phyloP scores from a whole-genome alignment of 257 asterid genomes.

The Gentiana dahurica region DNA sequence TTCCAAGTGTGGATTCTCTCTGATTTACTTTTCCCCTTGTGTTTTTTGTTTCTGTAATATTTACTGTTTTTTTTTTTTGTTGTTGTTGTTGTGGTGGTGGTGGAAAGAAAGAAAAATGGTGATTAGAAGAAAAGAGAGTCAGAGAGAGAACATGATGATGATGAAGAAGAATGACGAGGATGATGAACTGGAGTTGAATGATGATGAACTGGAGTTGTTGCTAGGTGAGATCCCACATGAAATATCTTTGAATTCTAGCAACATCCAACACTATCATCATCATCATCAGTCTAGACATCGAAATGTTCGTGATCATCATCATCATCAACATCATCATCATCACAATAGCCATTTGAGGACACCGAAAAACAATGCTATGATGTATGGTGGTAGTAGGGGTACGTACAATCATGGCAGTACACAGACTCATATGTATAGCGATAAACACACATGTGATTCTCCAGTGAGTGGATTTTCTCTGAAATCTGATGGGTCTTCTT shows the following conservation, averaged over 20 bases:
- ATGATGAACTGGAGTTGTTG: constrained; percentile 66
- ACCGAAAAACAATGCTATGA: constrained; percentile 17
- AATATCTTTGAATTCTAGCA: constrained; percentile 37
- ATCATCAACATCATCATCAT: constrained; percentile 13
- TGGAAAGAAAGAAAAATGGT: no score
- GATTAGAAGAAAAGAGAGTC: background rate
- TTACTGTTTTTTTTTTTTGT: background rate
- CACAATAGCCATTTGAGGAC: constrained; percentile 10
- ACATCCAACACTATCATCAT: constrained; percentile 24
- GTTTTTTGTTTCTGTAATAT: constrained; percentile 2
- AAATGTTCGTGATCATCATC: constrained; percentile 24
- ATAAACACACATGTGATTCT: constrained; percentile 34
- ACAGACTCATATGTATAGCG: constrained; percentile 12
- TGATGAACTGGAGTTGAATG: constrained; percentile 35
- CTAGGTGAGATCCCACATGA: constrained; percentile 87
- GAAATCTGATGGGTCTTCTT: constrained; percentile 53
- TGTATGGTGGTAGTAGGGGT: constrained; percentile 16
- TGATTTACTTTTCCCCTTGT: constrained; percentile 18
- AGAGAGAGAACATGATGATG: constrained; percentile 13
- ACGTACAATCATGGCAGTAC: constrained; percentile 33
- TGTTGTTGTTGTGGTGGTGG: constrained; percentile 11
- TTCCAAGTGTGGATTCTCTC: constrained; percentile 23
- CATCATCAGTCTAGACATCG: constrained; percentile 20
- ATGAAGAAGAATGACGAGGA: constrained; percentile 9
- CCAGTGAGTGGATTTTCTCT: constrained; percentile 55